phyloP scores from a whole-genome alignment of 768 basidiomycete species.

The Suillus hirtellus region DNA sequence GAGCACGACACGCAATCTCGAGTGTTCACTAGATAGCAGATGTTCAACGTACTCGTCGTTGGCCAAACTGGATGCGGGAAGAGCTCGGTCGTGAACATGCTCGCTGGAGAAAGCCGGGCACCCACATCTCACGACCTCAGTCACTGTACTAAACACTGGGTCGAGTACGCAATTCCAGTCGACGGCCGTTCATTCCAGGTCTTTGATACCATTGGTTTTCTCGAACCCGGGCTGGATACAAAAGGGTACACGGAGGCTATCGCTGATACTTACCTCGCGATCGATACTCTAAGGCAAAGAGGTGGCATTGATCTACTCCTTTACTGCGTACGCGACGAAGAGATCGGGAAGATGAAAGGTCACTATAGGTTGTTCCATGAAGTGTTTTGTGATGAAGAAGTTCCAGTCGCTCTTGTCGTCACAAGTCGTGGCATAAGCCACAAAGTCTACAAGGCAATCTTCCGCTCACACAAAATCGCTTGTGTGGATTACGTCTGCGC shows the following conservation, averaged over 20 bases:
- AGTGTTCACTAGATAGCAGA: background rate
- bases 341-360: slow-evolving; percentile 34
- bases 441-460: background rate
- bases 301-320: slow-evolving; percentile 37
- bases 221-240: slow-evolving; percentile 22
- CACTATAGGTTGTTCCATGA: slow-evolving; percentile 37
- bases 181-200: slow-evolving; percentile 22
- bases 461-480: background rate
- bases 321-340: slow-evolving; percentile 39
- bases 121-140: slow-evolving; percentile 27
- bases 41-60: slow-evolving; percentile 24
- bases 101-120: slow-evolving; percentile 29
- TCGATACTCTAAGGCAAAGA: slow-evolving; percentile 35
- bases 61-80: slow-evolving; percentile 33
- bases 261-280: slow-evolving; percentile 33
- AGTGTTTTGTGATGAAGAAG: slow-evolving; percentile 38
- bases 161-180: slow-evolving; percentile 16
- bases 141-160: slow-evolving; percentile 36
- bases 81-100: slow-evolving; percentile 32
- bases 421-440: slow-evolving; percentile 34
- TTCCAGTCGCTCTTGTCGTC: slow-evolving; percentile 38
- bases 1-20: background rate
- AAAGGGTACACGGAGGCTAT: slow-evolving; percentile 22
- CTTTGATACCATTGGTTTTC: slow-evolving; percentile 38
- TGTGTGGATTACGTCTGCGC: background rate